Conservation (phyloP, 768 basidiomycete species). For the Russula foetens region DNA sequence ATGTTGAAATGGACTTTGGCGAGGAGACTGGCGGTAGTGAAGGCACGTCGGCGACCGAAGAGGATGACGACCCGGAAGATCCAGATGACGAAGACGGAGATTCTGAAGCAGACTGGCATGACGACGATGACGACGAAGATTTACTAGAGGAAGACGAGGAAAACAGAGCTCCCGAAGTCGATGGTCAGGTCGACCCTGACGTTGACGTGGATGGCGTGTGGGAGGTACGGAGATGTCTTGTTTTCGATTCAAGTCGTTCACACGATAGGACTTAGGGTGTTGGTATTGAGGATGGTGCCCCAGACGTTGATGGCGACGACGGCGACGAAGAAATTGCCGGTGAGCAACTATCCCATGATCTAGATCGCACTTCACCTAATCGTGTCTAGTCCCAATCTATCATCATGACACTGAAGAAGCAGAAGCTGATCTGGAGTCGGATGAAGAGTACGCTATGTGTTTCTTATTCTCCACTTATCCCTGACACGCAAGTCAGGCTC, state of each 20-base stretch:
- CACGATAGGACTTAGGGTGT: conserved; percentile 24
- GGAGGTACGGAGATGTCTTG: conserved; percentile 26
- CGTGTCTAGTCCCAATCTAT: conserved; percentile 17
- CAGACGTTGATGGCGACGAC: conserved; percentile 32
- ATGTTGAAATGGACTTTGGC: conserved; percentile 82
- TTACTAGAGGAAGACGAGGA: conserved; percentile 33
- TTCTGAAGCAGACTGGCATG: conserved; percentile 55
- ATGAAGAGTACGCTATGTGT: conserved; percentile 45
- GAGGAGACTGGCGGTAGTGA: conserved; percentile 79
- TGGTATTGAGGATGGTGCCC: conserved; percentile 29
- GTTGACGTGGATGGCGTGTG: conserved; percentile 36
- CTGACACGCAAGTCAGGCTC: conserved; percentile 20
- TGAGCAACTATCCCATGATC: conserved; percentile 21
- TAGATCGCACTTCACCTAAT: background rate
- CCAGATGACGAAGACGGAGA: conserved; percentile 50
- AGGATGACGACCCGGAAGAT: conserved; percentile 59
- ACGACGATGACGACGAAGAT: conserved; percentile 63
- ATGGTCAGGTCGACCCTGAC: conserved; percentile 32
- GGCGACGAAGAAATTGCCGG: conserved; percentile 47
- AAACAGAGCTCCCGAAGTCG: conserved; percentile 29
- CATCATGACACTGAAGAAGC: conserved; percentile 56
- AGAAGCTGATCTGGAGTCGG: conserved; percentile 53
- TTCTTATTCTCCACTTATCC: background rate
- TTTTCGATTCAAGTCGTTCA: background rate
- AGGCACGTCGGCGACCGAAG: conserved; percentile 69